Evolutionary conservation across 2,329 filamentous ascomycete genomes (phyloP).

Genomic region (Blastomyces emzantsi): DNA sequence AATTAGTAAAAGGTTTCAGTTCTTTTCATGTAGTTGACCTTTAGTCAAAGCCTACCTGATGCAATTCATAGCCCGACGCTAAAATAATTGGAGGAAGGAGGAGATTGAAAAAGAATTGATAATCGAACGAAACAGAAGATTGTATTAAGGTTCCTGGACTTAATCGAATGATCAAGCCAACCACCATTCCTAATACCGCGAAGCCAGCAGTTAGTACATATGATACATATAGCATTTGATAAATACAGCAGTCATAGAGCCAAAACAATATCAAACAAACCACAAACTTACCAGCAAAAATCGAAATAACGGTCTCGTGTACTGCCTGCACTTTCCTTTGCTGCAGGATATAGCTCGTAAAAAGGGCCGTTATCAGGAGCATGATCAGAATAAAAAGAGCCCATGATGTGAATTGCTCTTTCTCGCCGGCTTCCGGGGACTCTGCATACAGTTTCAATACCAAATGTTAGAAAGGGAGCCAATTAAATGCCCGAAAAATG

Average conservation of each 20-base stretch:
- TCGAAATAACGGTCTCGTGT: conserved; percentile 96
- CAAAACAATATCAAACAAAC: not conserved
- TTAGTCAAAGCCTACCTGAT: conserved; percentile 52
- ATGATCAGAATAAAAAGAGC: conserved; percentile 94
- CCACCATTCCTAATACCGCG: conserved; percentile 66
- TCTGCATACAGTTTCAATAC: conserved; percentile 25
- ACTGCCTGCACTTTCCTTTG: conserved; percentile 95
- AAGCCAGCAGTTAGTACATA: not conserved
- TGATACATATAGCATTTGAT: not conserved
- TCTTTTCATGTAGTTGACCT: not conserved
- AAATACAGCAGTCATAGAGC: not conserved
- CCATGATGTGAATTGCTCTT: conserved; percentile 95
- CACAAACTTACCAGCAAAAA: conserved; percentile 67
- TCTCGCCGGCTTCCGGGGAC: conserved; percentile 73
- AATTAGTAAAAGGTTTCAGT: conserved; percentile 9
- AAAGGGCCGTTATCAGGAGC: conserved; percentile 87
- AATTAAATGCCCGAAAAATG: not conserved
- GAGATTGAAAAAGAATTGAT: conserved; percentile 99
- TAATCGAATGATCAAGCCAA: conserved; percentile 78
- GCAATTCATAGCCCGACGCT: conserved; percentile 91
- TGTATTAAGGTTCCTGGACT: conserved; percentile 75
- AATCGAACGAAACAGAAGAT: conserved; percentile 90
- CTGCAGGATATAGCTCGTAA: conserved; percentile 94
- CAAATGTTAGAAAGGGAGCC: conserved; percentile 14
- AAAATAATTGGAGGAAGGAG: conserved; percentile 97